Evolutionary conservation across 768 basidiomycete species (phyloP), one percentile per base, ranked within the genome.

Genomic region (Plicaturopsis crispa): DNA sequence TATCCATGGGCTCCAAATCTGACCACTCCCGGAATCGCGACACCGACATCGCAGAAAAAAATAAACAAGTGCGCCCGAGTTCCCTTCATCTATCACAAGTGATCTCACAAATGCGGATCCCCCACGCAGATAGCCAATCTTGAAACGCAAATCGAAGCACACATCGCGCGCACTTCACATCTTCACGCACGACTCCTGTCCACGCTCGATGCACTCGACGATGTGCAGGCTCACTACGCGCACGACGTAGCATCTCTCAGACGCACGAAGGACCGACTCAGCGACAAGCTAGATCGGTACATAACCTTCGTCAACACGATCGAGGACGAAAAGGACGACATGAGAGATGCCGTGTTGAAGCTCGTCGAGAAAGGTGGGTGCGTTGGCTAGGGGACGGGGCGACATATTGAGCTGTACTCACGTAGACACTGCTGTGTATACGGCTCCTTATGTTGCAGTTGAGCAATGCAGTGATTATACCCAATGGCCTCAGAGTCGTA

Each of bases 341-440:
- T 79, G 49, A 62, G 69, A 45, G 72, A 75, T 31, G 72, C 68
- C 5, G 72, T 81, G 1, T 46, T 64, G 35, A 53, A 66, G 36
- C 50, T 81, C 28, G 65, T 76, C n/a, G 65, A 76, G 53, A 78
- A 75, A 73, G 73, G 80, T 80, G 47, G 28, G 72, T 59, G 14
- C 12, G 21, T 31, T 21, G 20, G 22, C 19, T 6, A 14, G 22
- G 30, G 21, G 31, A 18, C 17, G 31, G 20, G n/a, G 6, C 10
- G 31, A 32, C 10, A 10, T 28, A 26, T 23, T 45, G 33, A 21
- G 17, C 30, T 6, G 21, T 18, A 33, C 43, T 38, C 14, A 24
- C 40, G 35, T 28, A 35, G 36, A 31, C 24, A 41, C 33, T 22
- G 6, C 33, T 24, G 17, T n/a, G 11, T 39, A 21, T 21, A 37